A percentile compares a stretch with the other conserved stretches of the same genome.
Conservation (phyloP, 2,329 filamentous ascomycete genomes). For the Colletotrichum spaethianum region DNA sequence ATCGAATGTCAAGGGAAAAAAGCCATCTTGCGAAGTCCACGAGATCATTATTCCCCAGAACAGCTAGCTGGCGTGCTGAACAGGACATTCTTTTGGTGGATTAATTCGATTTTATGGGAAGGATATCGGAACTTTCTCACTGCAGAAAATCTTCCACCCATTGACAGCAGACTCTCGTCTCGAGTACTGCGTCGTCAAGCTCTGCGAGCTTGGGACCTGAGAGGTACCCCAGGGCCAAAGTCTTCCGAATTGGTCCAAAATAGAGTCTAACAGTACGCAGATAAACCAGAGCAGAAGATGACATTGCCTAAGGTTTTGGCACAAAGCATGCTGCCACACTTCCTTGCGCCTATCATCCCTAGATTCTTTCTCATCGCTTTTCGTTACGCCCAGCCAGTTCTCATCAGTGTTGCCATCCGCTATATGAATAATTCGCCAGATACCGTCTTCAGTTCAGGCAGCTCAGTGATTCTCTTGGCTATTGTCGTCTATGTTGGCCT, state of each 20-base stretch:
- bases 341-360: constrained; percentile 17
- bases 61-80: not conserved
- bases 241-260: not conserved
- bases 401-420: constrained; percentile 17
- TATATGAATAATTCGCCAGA: not conserved
- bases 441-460: not conserved
- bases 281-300: constrained; percentile 10
- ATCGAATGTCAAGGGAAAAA: constrained; percentile 8
- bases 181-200: constrained; percentile 1
- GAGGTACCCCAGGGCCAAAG: not conserved
- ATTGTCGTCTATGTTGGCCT: constrained; percentile 17
- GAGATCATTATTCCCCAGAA: not conserved
- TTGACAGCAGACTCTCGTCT: constrained; percentile 4
- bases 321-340: constrained; percentile 1
- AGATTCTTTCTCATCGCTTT: constrained; percentile 20
- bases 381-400: constrained; percentile 25
- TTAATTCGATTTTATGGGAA: constrained; percentile 17
- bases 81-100: constrained; percentile 28
- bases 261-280: constrained; percentile 11
- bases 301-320: constrained; percentile 9
- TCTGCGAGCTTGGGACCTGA: constrained; percentile 19
- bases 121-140: constrained; percentile 11
- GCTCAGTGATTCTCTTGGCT: not conserved
- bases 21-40: not conserved
- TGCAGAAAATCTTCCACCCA: not conserved